These are phyloP conservation scores for Helicocarpus griseus DNA, from an alignment of 2,329 filamentous ascomycete species.

Conservation along the genomic window DNA sequence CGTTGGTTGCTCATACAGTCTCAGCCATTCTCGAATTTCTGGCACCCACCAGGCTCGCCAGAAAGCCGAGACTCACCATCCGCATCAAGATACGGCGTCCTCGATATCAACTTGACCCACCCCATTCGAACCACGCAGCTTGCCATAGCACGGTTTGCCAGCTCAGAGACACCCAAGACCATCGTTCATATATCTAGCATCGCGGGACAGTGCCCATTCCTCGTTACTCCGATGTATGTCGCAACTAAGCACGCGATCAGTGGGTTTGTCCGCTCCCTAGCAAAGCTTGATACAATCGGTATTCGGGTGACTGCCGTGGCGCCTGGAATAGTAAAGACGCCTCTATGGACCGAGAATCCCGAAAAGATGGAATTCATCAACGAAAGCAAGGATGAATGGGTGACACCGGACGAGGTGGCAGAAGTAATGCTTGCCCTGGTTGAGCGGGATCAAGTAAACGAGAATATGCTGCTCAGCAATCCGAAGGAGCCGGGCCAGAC, in stretches of 20 bases:
- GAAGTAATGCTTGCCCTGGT: conserved; percentile 48
- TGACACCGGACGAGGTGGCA: conserved; percentile 52
- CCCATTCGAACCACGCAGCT: conserved; percentile 44
- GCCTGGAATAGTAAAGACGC: conserved; percentile 52
- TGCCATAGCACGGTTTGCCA: conserved; percentile 40
- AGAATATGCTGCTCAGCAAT: conserved; percentile 23
- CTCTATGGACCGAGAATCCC: conserved; percentile 52
- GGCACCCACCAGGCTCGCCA: conserved; percentile 36
- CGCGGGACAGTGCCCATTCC: conserved; percentile 31
- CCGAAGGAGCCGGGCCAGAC: conserved; percentile 20
- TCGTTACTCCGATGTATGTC: conserved; percentile 38
- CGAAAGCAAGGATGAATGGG: conserved; percentile 43
- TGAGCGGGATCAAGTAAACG: conserved; percentile 37
- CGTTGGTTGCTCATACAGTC: not conserved
- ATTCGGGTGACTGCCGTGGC: conserved; percentile 52
- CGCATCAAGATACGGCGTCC: conserved; percentile 33
- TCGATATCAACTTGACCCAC: conserved; percentile 45
- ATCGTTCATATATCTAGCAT: conserved; percentile 42
- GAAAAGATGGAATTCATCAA: conserved; percentile 48
- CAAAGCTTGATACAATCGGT: conserved; percentile 34
- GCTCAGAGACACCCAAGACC: conserved; percentile 27
- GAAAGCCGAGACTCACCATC: conserved; percentile 32
- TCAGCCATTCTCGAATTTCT: conserved; percentile 42
- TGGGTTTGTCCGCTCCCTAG: conserved; percentile 42
- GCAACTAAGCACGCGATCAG: conserved; percentile 42